Conservation (phyloP, 257 asterid genomes). For the Solanum virginianum region DNA sequence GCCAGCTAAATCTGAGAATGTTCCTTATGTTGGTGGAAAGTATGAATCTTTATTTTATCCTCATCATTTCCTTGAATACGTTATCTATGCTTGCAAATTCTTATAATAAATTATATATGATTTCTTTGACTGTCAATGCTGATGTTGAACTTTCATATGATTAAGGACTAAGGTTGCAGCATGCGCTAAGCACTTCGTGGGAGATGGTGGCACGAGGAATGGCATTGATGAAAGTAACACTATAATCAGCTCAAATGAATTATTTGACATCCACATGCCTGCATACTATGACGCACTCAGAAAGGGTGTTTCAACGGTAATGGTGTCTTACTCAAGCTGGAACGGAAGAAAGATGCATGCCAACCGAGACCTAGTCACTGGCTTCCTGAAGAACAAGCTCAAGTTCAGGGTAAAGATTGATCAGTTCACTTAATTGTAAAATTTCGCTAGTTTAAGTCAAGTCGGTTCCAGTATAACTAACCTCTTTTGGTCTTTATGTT, state of each 20-base stretch:
- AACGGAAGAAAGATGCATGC: slow-evolving; percentile 57
- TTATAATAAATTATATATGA: not conserved
- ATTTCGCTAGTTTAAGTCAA: not conserved
- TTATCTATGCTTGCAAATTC: not conserved
- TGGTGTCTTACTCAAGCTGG: slow-evolving; percentile 71
- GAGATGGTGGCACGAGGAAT: slow-evolving; percentile 54
- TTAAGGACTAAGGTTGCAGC: slow-evolving; percentile 50
- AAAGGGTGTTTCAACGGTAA: slow-evolving; percentile 56
- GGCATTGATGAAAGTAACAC: slow-evolving; percentile 59
- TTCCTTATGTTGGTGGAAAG: slow-evolving; percentile 15
- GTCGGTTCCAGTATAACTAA: not conserved
- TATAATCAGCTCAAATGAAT: slow-evolving; percentile 26
- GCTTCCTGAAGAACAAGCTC: slow-evolving; percentile 42
- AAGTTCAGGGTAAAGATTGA: slow-evolving; percentile 42
- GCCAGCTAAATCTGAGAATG: slow-evolving; percentile 1
- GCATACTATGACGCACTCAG: slow-evolving; percentile 45
- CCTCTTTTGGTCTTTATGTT: not conserved
- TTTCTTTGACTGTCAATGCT: not conserved
- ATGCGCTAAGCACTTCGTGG: slow-evolving; percentile 71
- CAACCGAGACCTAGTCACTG: slow-evolving; percentile 33
- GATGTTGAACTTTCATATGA: not conserved
- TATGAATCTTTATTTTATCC: not conserved
- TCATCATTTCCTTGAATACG: not conserved
- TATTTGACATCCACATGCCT: slow-evolving; percentile 54
- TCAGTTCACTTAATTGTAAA: not conserved